Evolutionary conservation across 1,284 basidiomycete species (phyloP), one percentile per base, ranked within the genome.

Genomic region (Rhizoctonia solani): DNA sequence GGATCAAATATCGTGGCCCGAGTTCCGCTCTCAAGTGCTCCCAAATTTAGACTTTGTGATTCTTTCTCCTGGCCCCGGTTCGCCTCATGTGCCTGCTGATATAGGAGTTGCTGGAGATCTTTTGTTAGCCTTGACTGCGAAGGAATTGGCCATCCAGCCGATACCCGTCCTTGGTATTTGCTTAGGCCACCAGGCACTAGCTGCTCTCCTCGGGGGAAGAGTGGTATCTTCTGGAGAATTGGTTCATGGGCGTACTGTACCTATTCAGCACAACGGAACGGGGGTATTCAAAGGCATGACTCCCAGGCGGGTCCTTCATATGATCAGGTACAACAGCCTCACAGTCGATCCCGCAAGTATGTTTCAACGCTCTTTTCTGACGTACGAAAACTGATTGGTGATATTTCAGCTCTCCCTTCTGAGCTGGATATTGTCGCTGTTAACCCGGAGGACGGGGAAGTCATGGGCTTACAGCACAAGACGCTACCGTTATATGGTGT

Each of bases 141-240:
- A 59, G n/a, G 19, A n/a, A 2, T 23, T 49, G 8, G 80, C 83
- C 16, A 74, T 77, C 6, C 72, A 81, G 34, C 67, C 90, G 32
- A 72, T 90, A 1, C 93, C 93, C 0, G 83, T 93, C 46, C 89
- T 95, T 69, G 93, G 93, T 1, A 88, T 98, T 2, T 98, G 95
- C 74, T 82, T 98, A 11, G 96, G 96, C 0, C 85, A 95, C 65
- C 96, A 98, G 76, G 95, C 94, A 68, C 82, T 98, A 37, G 91
- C 86, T 0, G 81, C 90, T 6, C 88, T 88, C 56, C 87, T 85
- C 71, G 94, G 93, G 11, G 94, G 87, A 9, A 73, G 75, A 37
- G 72, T 87, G 21, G 77, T 80, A 68, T 78, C 82, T 68, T 74
- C 87, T 61, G 72, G 79, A 9, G 80, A 85, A 50, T 88, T 90